Base-by-base conservation (phyloP, 2,329 filamentous ascomycete genomes). In the Aureobasidium leucospermi region DNA sequence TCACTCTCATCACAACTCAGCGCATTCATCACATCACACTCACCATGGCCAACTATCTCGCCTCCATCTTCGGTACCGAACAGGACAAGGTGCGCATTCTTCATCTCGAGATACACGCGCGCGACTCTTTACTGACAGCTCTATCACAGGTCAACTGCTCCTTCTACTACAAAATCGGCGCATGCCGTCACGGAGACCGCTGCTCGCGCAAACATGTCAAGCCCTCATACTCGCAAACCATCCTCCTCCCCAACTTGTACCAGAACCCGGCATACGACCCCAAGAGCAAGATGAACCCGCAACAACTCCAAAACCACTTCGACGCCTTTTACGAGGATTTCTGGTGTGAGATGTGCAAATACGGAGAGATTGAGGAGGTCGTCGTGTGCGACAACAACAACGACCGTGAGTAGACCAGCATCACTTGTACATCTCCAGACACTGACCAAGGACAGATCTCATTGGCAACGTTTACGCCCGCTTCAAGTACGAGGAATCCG, bases 121-220 rank as follows among this genome's bases (percentile, higher is more conserved):
- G 28, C 45, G 15, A 31, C 28, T n/a, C 29, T 7, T 11, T 29
- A 42, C 55, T 39, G 23, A 48, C 55, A 48, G n/a, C 19, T 42
- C 9, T 13, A 10, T 1, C 23, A 38, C 55, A 58, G 55, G 92
- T 96, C 80, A 96, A 97, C 84, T 96, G 94, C 84, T 94, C 89
- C 60, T 99, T 99, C 85, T 99, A 99, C 85, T 92, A 96, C 88
- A 99, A 99, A 81, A 99, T 99, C 76, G 94, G 94, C 74, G 94
- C 94, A 58, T 99, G 94, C 81, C 88, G 94, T 64, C 94, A 99
- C 81, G 94, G 94, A 73, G 94, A 99, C 78, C 90, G 94, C 71
- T 99, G 94, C 83, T 95, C 89, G 63, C 87, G 94, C 69, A 99
- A 99, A 77, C 94, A 99, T 77, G 94, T 99, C 80, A 99, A 99